A percentile compares a stretch with the other conserved stretches of the same genome.
Conservation (phyloP, 257 asterid species). For the Paulownia fortunei region DNA sequence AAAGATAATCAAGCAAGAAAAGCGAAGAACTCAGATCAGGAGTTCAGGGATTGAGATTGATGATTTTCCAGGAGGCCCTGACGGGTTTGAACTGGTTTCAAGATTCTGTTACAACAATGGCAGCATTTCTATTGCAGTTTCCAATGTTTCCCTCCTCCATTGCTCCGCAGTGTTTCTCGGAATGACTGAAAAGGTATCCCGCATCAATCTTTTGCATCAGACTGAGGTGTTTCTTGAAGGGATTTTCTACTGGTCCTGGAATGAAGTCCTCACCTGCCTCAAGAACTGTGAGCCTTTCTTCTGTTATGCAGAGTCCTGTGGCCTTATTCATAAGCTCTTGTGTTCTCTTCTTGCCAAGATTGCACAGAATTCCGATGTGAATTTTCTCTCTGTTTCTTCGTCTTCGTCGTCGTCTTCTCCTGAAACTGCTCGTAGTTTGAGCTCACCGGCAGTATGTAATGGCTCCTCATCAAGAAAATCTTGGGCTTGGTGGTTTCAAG, state of each 20-base stretch:
- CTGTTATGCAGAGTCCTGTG: constrained; percentile 53
- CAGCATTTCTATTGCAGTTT: constrained; percentile 38
- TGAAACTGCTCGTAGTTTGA: constrained; percentile 38
- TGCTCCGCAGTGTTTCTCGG: constrained; percentile 71
- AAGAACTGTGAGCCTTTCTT: constrained; percentile 63
- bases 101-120: constrained; percentile 82
- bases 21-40: constrained; percentile 40
- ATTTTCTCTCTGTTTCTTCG: constrained; percentile 44
- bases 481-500: constrained; percentile 78
- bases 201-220: constrained; percentile 57
- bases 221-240: constrained; percentile 63
- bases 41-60: constrained; percentile 49
- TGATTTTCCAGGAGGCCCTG: constrained; percentile 76
- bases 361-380: constrained; percentile 61
- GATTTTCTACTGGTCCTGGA: constrained; percentile 73
- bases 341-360: constrained; percentile 55
- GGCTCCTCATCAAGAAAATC: constrained; percentile 36
- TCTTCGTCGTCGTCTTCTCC: constrained; percentile 73
- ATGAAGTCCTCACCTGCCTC: constrained; percentile 55
- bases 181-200: constrained; percentile 55
- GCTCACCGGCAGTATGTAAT: constrained; percentile 1
- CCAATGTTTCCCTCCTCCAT: constrained; percentile 62
- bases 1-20: constrained; percentile 59
- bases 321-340: constrained; percentile 50
- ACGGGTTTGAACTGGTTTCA: constrained; percentile 65